Evolutionary conservation across 2,329 filamentous ascomycete species (phyloP).

Genomic region (Xylariales sp.): DNA sequence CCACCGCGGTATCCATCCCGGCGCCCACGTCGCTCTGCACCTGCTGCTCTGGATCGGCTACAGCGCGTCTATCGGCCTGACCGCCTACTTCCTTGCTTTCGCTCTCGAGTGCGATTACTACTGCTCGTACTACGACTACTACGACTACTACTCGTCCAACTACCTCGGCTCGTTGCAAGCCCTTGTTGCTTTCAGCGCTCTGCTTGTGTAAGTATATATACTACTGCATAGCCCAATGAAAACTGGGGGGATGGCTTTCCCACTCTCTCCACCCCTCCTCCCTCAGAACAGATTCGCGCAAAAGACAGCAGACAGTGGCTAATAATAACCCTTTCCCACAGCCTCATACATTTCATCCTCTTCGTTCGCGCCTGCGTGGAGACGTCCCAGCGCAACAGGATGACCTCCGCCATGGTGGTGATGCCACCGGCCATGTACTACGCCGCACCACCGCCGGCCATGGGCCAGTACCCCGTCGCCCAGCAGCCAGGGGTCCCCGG

Average conservation of each 20-base stretch:
- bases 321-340: no score
- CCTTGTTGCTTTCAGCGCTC: conserved; percentile 3
- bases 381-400: conserved; percentile 8
- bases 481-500: conserved; percentile 1
- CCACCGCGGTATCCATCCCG: conserved; percentile 22
- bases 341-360: conserved; percentile 19
- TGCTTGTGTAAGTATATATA: conserved; percentile 12
- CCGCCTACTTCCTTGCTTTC: conserved; percentile 10
- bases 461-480: conserved; percentile 1
- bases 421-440: conserved; percentile 5
- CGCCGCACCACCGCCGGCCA: background rate
- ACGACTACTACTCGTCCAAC: conserved; percentile 11
- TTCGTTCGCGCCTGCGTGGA: conserved; percentile 18
- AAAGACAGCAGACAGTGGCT: no score
- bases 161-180: conserved; percentile 6
- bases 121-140: conserved; percentile 8
- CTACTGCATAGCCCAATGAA: background rate
- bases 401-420: background rate
- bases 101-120: conserved; percentile 8
- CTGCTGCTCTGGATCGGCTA: conserved; percentile 18
- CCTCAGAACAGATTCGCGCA: no score
- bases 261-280: no score
- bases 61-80: conserved; percentile 9
- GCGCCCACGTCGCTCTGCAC: conserved; percentile 20
- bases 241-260: no score